Evolutionary conservation across 331 rosid genomes (phyloP).

Genomic region (Cydonia oblonga): DNA sequence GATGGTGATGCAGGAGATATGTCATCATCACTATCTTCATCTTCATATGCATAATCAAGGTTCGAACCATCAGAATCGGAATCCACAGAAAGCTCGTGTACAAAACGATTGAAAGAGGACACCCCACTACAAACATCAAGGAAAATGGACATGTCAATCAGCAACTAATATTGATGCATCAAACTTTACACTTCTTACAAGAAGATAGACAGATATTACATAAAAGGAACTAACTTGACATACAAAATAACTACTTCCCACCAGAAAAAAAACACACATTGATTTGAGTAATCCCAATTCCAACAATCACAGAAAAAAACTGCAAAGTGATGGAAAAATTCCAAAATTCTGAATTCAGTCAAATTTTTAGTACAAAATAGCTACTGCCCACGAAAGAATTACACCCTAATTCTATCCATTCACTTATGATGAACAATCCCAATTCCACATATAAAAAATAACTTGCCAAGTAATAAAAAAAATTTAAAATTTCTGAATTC

Average conservation of each 20-base stretch:
- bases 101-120: constrained; percentile 78
- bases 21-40: constrained; percentile 47
- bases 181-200: background rate
- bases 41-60: constrained; percentile 46
- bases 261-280: background rate
- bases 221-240: background rate
- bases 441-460: background rate
- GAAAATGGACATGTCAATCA: background rate
- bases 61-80: constrained; percentile 54
- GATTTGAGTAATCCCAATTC: background rate
- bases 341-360: background rate
- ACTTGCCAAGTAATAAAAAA: background rate
- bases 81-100: constrained; percentile 81
- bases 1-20: constrained; percentile 43
- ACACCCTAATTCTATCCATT: background rate
- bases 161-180: background rate
- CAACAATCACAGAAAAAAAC: background rate
- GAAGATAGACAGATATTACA: background rate
- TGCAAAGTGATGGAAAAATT: background rate
- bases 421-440: background rate
- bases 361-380: background rate
- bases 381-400: background rate
- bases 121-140: constrained; percentile 51
- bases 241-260: background rate
- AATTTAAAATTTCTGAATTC: background rate